These are phyloP conservation scores for Primulina tabacum DNA, from an alignment of 257 asterid genomes.

Conservation along the genomic window DNA sequence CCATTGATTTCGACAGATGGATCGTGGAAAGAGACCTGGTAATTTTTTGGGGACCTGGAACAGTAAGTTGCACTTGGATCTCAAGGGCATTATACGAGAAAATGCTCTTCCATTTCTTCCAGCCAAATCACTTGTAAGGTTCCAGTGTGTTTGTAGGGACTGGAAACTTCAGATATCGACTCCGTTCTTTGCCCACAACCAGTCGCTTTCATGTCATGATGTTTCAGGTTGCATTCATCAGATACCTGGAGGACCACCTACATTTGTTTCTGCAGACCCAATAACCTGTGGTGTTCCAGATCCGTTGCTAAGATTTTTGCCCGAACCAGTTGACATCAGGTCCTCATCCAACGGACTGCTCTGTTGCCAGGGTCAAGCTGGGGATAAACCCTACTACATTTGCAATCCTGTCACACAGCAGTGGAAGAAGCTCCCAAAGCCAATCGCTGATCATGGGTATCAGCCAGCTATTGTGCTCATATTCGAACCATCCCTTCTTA, in stretches of 20 bases:
- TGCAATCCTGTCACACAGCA: conserved; percentile 48
- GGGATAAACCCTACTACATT: conserved; percentile 37
- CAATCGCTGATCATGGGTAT: conserved; percentile 46
- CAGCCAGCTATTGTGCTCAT: conserved; percentile 33
- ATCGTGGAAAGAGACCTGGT: conserved; percentile 43
- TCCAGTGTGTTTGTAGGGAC: conserved; percentile 45
- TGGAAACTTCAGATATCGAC: conserved; percentile 51
- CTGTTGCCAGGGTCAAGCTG: conserved; percentile 41
- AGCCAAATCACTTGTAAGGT: conserved; percentile 49
- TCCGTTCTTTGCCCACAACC: conserved; percentile 52
- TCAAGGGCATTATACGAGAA: conserved; percentile 43
- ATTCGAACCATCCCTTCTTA: conserved; percentile 50
- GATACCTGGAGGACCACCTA: conserved; percentile 31
- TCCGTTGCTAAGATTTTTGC: conserved; percentile 40
- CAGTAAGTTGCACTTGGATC: conserved; percentile 45
- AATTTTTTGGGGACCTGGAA: conserved; percentile 15
- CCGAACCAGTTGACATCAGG: conserved; percentile 43
- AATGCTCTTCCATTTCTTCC: conserved; percentile 48
- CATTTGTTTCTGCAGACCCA: conserved; percentile 30
- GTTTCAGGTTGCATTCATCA: conserved; percentile 42
- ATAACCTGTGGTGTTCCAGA: conserved; percentile 52
- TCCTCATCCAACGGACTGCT: conserved; percentile 56
- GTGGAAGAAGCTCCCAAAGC: conserved; percentile 47
- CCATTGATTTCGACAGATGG: conserved; percentile 28
- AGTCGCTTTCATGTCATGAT: conserved; percentile 31